Conservation (phyloP, 495 filamentous ascomycete species). For the Penicillium cosmopolitanum region DNA sequence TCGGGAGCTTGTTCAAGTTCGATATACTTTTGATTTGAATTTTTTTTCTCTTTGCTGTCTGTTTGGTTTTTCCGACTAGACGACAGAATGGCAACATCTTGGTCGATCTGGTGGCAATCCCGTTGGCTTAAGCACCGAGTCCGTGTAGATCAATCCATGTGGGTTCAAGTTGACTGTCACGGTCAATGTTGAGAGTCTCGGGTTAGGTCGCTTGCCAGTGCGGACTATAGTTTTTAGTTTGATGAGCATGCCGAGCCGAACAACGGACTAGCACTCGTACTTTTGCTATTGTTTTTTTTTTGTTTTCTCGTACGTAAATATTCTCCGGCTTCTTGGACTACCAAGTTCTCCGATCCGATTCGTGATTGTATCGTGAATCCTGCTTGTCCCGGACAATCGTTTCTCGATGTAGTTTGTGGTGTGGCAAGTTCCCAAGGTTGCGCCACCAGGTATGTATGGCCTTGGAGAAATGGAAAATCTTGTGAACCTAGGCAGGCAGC, state of each 20-base stretch:
- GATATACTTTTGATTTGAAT: background rate
- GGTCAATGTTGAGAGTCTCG: background rate
- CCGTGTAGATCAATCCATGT: constrained; percentile 4
- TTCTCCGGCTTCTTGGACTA: background rate
- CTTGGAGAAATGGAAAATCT: background rate
- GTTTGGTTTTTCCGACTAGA: constrained; percentile 1
- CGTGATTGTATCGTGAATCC: background rate
- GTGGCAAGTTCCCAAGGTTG: constrained; percentile 13
- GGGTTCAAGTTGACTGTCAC: background rate
- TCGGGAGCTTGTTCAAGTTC: background rate
- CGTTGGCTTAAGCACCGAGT: background rate
- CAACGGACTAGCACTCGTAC: background rate
- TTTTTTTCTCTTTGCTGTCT: background rate
- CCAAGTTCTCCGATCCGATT: constrained; percentile 4
- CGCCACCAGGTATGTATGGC: constrained; percentile 12
- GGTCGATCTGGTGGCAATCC: constrained; percentile 8
- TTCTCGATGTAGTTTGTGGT: constrained; percentile 9
- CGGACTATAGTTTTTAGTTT: background rate
- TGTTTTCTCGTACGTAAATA: constrained; percentile 4
- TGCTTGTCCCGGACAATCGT: constrained; percentile 7
- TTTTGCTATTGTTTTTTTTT: background rate
- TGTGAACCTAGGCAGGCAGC: constrained; percentile 4
- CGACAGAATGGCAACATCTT: constrained; percentile 5
- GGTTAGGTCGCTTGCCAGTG: background rate
- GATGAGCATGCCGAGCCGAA: constrained; percentile 2